phyloP scores from a whole-genome alignment of 2,329 filamentous ascomycete genomes.

The Metarhizium humberi region DNA sequence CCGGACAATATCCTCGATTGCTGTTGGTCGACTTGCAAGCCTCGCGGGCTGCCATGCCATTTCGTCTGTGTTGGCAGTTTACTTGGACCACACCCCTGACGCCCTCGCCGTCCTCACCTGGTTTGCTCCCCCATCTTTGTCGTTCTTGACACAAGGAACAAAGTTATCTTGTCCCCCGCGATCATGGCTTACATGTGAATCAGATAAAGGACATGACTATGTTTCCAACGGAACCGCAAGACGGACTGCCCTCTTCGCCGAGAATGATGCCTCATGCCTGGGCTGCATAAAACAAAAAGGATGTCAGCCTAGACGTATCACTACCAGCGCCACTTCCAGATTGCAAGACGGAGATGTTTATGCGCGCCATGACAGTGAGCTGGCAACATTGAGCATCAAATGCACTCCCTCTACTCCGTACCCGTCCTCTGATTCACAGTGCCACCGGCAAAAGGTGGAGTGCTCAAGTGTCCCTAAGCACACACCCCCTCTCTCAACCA shows the following conservation, averaged over 20 bases:
- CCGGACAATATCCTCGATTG: background rate
- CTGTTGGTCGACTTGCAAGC: background rate
- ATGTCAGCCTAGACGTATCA: too few species aligned
- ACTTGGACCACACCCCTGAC: background rate
- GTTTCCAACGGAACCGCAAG: background rate
- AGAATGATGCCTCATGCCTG: too few species aligned
- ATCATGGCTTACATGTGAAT: background rate
- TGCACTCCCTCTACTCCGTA: background rate
- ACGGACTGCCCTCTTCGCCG: too few species aligned
- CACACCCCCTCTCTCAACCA: background rate
- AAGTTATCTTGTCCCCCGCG: background rate
- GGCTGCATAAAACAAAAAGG: too few species aligned
- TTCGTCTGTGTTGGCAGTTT: conserved; percentile 1
- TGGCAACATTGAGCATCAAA: background rate
- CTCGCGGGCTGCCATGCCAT: background rate
- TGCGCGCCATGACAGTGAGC: background rate
- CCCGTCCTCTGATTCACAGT: background rate
- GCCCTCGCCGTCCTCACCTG: background rate
- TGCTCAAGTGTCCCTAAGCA: background rate
- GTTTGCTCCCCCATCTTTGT: background rate
- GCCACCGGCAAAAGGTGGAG: background rate
- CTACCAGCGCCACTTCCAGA: background rate
- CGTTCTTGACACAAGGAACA: too few species aligned
- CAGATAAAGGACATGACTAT: background rate
- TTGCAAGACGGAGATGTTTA: background rate